Evolutionary conservation across 495 filamentous ascomycete species (phyloP).

Genomic region (Aspergillus mulundensis): DNA sequence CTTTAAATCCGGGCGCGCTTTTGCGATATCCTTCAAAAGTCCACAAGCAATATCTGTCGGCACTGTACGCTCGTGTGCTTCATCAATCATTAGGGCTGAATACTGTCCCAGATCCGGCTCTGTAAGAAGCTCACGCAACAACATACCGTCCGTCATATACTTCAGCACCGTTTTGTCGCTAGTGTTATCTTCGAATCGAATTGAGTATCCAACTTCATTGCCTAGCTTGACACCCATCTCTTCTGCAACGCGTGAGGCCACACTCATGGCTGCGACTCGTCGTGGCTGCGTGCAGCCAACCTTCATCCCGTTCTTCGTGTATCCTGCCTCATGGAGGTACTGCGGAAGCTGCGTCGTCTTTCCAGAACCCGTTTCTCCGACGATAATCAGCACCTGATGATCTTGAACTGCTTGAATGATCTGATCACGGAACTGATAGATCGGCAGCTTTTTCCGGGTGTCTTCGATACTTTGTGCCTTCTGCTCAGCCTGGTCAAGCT

Average conservation of each 20-base stretch:
- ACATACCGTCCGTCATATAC: constrained; percentile 98
- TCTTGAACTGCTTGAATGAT: constrained; percentile 74
- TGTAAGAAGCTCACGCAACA: constrained; percentile 85
- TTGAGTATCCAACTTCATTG: constrained; percentile 91
- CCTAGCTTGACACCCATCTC: constrained; percentile 90
- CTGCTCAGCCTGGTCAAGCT: constrained; percentile 82
- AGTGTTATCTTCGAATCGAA: constrained; percentile 92
- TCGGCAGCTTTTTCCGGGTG: constrained; percentile 83
- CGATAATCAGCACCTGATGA: constrained; percentile 78
- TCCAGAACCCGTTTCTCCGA: constrained; percentile 84
- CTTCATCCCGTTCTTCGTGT: constrained; percentile 66
- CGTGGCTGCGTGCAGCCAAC: constrained; percentile 71
- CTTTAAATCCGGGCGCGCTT: constrained; percentile 82
- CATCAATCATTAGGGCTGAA: constrained; percentile 91
- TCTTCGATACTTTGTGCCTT: constrained; percentile 84
- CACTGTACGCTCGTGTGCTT: constrained; percentile 92
- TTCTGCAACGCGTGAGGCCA: constrained; percentile 89
- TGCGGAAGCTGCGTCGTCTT: constrained; percentile 90
- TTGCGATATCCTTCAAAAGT: constrained; percentile 86
- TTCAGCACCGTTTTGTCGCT: constrained; percentile 91
- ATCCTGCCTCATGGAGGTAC: constrained; percentile 83
- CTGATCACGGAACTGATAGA: constrained; percentile 76
- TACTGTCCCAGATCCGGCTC: constrained; percentile 86
- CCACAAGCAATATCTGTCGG: constrained; percentile 89
- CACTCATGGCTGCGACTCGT: constrained; percentile 93